Evolutionary conservation across 1,284 basidiomycete species (phyloP).

Genomic region (Tilletia setariae): DNA sequence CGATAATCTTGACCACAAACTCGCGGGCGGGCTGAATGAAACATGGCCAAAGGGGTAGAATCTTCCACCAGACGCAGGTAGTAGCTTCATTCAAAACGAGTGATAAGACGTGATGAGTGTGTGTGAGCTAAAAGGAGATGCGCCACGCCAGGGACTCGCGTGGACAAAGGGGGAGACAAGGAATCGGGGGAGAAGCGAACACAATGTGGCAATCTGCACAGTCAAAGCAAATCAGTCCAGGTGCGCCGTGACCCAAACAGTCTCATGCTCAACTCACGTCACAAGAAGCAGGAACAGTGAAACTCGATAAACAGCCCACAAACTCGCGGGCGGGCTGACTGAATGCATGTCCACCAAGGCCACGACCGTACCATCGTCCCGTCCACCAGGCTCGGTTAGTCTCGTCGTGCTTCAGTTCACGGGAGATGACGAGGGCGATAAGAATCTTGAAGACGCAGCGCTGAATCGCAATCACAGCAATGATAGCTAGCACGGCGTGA

Average conservation of each 20-base stretch:
- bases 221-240: not conserved
- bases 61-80: too few relatives aligned
- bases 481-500: slow-evolving; percentile 67
- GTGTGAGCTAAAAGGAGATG: too few relatives aligned
- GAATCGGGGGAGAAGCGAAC: too few relatives aligned
- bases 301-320: slow-evolving; percentile 54
- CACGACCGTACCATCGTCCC: slow-evolving; percentile 53
- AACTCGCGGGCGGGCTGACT: slow-evolving; percentile 53
- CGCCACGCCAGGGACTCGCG: too few relatives aligned
- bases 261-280: slow-evolving; percentile 20
- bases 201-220: slow-evolving; percentile 34
- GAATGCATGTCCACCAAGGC: slow-evolving; percentile 52
- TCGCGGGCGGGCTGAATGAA: slow-evolving; percentile 49
- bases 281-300: slow-evolving; percentile 49
- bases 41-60: too few relatives aligned
- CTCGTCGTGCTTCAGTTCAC: slow-evolving; percentile 55
- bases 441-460: slow-evolving; percentile 54
- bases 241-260: not conserved
- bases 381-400: slow-evolving; percentile 55
- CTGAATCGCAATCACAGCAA: slow-evolving; percentile 55
- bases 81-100: too few relatives aligned
- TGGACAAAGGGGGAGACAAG: too few relatives aligned
- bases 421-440: slow-evolving; percentile 49
- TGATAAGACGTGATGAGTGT: too few relatives aligned
- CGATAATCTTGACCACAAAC: slow-evolving; percentile 55